These are phyloP conservation scores for Ascochyta rabiei DNA, from an alignment of 2,329 filamentous ascomycete species.

Conservation along the genomic window DNA sequence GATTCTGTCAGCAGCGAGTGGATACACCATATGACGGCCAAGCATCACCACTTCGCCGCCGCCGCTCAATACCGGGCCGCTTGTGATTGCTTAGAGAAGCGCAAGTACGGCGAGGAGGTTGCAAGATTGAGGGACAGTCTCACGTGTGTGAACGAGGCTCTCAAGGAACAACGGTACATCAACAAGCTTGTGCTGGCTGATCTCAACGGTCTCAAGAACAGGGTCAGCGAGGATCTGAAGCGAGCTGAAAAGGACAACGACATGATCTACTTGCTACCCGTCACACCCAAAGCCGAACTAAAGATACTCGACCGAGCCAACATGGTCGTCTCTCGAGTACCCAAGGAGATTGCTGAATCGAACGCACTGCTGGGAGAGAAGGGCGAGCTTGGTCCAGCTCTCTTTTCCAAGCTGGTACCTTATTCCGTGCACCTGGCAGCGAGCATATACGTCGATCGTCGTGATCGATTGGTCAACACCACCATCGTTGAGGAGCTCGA, in stretches of 20 bases:
- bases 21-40: slow-evolving; percentile 98
- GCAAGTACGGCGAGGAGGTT: slow-evolving; percentile 94
- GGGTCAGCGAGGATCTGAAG: slow-evolving; percentile 85
- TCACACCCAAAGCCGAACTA: slow-evolving; percentile 87
- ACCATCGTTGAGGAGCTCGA: slow-evolving; percentile 87
- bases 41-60: slow-evolving; percentile 95
- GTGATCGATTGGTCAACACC: slow-evolving; percentile 88
- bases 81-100: slow-evolving; percentile 89
- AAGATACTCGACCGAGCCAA: slow-evolving; percentile 83
- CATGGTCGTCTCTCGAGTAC: slow-evolving; percentile 82
- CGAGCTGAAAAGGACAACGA: slow-evolving; percentile 96
- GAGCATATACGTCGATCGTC: slow-evolving; percentile 90
- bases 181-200: slow-evolving; percentile 83
- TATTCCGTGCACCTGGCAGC: slow-evolving; percentile 95
- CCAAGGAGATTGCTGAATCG: slow-evolving; percentile 81
- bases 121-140: slow-evolving; percentile 83
- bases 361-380: slow-evolving; percentile 80
- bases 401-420: slow-evolving; percentile 91
- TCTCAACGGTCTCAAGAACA: slow-evolving; percentile 79
- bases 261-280: slow-evolving; percentile 85
- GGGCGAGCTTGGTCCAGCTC: slow-evolving; percentile 78
- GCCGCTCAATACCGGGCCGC: slow-evolving; percentile 93
- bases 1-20: slow-evolving; percentile 89
- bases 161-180: slow-evolving; percentile 83
- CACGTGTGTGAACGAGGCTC: slow-evolving; percentile 79